Percentiles rank a stretch among this genome's conserved stretches.
Conservation (phyloP, 768 basidiomycete species). For the Lactifluus rugatus region DNA sequence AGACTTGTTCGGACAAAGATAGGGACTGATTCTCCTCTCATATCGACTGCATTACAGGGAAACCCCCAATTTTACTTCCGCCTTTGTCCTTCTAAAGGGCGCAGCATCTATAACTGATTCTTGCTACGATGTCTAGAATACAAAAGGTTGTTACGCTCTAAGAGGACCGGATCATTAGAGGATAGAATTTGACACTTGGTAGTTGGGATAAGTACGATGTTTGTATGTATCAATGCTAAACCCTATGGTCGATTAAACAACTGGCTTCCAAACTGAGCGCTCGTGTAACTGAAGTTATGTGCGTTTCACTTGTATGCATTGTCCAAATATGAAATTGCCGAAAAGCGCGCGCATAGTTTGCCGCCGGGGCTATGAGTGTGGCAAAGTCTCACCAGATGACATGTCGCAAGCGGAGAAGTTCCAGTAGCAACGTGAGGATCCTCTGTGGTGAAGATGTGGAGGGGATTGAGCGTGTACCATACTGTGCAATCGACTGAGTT, state of each 20-base stretch:
- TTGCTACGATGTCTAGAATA: not conserved
- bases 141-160: not conserved
- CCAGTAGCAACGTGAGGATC: not conserved
- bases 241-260: not conserved
- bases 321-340: not conserved
- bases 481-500: too few relatives aligned
- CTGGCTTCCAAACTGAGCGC: not conserved
- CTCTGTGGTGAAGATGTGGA: not conserved
- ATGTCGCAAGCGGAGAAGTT: not conserved
- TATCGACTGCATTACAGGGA: not conserved
- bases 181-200: not conserved
- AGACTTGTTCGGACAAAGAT: not conserved
- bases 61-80: not conserved
- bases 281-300: slow-evolving; percentile 2
- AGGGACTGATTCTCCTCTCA: not conserved
- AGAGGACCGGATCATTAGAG: not conserved
- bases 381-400: slow-evolving; percentile 5
- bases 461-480: not conserved
- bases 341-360: not conserved
- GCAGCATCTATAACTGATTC: not conserved
- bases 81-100: not conserved
- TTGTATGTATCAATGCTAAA: not conserved
- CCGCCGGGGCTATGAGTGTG: not conserved
- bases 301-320: not conserved
- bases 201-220: not conserved